Base-by-base conservation (phyloP, 352 stramenopile genomes). In the Phytophthora pini region DNA sequence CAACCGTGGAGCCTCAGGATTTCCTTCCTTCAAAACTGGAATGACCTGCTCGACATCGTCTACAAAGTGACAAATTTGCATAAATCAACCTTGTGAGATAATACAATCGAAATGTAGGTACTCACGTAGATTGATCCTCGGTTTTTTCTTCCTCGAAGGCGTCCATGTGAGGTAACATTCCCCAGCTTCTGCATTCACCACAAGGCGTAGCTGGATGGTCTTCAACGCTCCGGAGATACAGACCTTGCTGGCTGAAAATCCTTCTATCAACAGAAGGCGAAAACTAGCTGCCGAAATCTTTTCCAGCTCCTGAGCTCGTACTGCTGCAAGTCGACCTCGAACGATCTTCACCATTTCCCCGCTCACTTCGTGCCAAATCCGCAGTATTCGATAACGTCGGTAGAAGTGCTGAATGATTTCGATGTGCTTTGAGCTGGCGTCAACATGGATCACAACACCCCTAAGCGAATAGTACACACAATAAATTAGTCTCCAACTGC, bases 161-260 rank as follows among this genome's bases (percentile, higher is more conserved):
- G 70, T 79, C 85, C 85, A 93, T 43, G 81, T 91, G 15, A 93
- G 69, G 44, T 89, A 90, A 53, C 77, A 90, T 51, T 89, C 81
- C 8, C 82, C 72, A 10, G 63, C 54, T 5, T 77, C 56, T 7
- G 61, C 3, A 34, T 87, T 72, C 27, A 84, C 52, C 7, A 89
- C 82, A 27, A 91, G 56, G 17, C 72, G 69, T 13, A 92, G 67
- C 38, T 85, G 72, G 22, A 94, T 74, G 27, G 71, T 85, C 72
- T 94, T 92, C 52, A 92, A 70, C 27, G 62, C 62, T 2, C 83
- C 85, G 2, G 70, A 81, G 59, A 90, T 88, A n/a, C 74, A 87
- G 10, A 92, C 85, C 45, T 91, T 94, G 61, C 80, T 77, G 0
- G 82, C 83, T 4, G 81, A 81, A 58, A 92, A 88, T 5, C 83